A percentile compares a stretch with the other conserved stretches of the same genome.
Evolutionary conservation across 345 rosid species (phyloP).

Genomic region (Populus alba): DNA sequence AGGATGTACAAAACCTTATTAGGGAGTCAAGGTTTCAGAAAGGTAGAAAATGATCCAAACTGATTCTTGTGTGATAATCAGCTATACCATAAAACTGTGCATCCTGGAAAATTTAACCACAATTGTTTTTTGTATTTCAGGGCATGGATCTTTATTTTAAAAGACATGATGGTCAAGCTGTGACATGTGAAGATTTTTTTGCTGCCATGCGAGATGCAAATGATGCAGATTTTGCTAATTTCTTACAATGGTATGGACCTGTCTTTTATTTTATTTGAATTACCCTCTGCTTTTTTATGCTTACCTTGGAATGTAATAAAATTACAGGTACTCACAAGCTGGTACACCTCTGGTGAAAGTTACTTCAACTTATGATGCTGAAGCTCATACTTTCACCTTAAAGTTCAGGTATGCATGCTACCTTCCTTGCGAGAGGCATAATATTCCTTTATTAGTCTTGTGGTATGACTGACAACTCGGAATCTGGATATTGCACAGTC

Average conservation of each 20-base stretch:
- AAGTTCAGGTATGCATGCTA: constrained; percentile 64
- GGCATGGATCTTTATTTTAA: constrained; percentile 95
- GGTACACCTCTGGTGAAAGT: constrained; percentile 94
- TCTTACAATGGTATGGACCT: constrained; percentile 69
- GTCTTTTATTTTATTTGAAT: not conserved
- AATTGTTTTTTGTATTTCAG: constrained; percentile 34
- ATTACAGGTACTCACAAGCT: constrained; percentile 93
- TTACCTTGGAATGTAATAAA: constrained; percentile 1
- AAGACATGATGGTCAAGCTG: constrained; percentile 97
- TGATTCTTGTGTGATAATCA: not conserved
- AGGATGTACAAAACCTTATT: constrained; percentile 99
- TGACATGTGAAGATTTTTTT: constrained; percentile 94
- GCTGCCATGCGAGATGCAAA: constrained; percentile 99
- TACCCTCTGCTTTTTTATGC: not conserved
- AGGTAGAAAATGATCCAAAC: constrained; percentile 43
- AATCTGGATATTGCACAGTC: constrained; percentile 45
- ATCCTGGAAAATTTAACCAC: not conserved
- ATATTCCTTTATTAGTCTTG: not conserved
- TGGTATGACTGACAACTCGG: constrained; percentile 1
- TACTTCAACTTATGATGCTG: constrained; percentile 67
- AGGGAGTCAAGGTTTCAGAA: constrained; percentile 85
- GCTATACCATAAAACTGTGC: constrained; percentile 8
- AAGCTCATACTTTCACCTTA: constrained; percentile 69
- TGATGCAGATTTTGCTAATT: constrained; percentile 87
- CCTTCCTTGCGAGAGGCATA: not conserved